phyloP scores from a whole-genome alignment of 2,329 filamentous ascomycete genomes.

The Verticillium albo-atrum region DNA sequence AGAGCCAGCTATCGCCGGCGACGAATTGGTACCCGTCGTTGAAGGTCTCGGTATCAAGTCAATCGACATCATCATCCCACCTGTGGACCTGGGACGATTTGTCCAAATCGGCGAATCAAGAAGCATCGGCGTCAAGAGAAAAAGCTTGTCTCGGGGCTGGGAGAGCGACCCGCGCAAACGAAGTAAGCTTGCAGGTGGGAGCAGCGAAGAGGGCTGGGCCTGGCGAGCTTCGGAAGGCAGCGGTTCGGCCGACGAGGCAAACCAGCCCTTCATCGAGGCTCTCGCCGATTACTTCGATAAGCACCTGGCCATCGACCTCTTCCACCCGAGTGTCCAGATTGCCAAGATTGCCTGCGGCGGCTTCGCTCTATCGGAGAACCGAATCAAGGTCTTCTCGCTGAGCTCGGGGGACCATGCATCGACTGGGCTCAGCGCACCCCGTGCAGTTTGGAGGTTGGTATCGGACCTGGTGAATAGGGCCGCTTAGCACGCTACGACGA shows the following conservation, averaged over 20 bases:
- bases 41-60: constrained; percentile 31
- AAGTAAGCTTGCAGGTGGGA: constrained; percentile 40
- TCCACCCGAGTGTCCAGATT: constrained; percentile 49
- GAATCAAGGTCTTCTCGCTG: constrained; percentile 42
- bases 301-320: constrained; percentile 51
- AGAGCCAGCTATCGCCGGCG: constrained; percentile 3
- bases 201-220: constrained; percentile 48
- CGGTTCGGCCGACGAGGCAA: constrained; percentile 15
- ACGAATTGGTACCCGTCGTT: constrained; percentile 7
- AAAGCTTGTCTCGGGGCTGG: constrained; percentile 17
- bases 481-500: not conserved
- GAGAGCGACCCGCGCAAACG: constrained; percentile 30
- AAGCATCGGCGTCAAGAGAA: constrained; percentile 5
- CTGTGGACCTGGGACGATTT: constrained; percentile 42
- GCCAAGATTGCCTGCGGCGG: constrained; percentile 51
- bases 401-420: not conserved
- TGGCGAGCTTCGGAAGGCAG: constrained; percentile 28
- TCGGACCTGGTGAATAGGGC: constrained; percentile 1
- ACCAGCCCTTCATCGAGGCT: constrained; percentile 46
- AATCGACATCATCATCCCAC: constrained; percentile 48
- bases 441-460: constrained; percentile 4
- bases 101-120: constrained; percentile 30
- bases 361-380: constrained; percentile 48
- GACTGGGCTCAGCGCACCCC: not conserved
- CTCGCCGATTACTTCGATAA: constrained; percentile 43